Conservation (phyloP, 108 stramenopile genomes). For the Cylindrotheca closterium region DNA sequence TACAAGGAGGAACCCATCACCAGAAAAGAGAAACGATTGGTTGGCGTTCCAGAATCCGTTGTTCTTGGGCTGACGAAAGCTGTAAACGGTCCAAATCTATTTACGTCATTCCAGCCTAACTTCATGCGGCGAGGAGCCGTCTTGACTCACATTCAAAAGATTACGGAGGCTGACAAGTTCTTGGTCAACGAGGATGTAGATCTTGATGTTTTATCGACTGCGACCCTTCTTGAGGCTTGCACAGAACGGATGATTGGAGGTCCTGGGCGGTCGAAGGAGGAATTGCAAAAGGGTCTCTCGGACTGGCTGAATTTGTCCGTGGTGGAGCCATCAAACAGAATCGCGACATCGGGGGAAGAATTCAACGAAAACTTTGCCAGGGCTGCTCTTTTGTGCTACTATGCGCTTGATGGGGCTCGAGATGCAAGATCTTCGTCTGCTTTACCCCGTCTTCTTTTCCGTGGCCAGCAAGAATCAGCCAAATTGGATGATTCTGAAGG, state of each 20-base stretch:
- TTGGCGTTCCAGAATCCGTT: conserved; percentile 49
- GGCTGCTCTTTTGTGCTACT: conserved; percentile 60
- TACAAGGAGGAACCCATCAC: conserved; percentile 29
- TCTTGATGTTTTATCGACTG: conserved; percentile 31
- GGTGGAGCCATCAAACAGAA: conserved; percentile 33
- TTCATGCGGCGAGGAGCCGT: conserved; percentile 65
- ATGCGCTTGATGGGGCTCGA: conserved; percentile 56
- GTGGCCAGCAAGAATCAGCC: neutral
- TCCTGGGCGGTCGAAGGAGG: conserved; percentile 50
- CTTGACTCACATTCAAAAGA: conserved; percentile 48
- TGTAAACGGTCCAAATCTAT: conserved; percentile 43
- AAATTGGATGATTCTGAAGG: neutral
- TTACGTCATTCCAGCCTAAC: conserved; percentile 51
- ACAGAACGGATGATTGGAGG: conserved; percentile 68
- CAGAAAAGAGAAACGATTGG: conserved; percentile 33
- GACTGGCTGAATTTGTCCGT: conserved; percentile 65
- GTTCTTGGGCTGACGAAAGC: conserved; percentile 54
- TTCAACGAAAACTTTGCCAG: conserved; percentile 83
- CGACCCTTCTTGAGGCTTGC: conserved; percentile 63
- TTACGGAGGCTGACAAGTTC: conserved; percentile 68
- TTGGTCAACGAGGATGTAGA: conserved; percentile 58
- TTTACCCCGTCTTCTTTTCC: conserved; percentile 46
- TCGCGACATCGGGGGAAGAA: conserved; percentile 21
- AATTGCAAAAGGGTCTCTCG: conserved; percentile 47
- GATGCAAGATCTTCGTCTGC: conserved; percentile 52